Percentiles rank a stretch among this genome's conserved stretches.
These are phyloP conservation scores for Psilocybe azurescens DNA, from an alignment of 768 basidiomycete genomes.

Conservation along the genomic window DNA sequence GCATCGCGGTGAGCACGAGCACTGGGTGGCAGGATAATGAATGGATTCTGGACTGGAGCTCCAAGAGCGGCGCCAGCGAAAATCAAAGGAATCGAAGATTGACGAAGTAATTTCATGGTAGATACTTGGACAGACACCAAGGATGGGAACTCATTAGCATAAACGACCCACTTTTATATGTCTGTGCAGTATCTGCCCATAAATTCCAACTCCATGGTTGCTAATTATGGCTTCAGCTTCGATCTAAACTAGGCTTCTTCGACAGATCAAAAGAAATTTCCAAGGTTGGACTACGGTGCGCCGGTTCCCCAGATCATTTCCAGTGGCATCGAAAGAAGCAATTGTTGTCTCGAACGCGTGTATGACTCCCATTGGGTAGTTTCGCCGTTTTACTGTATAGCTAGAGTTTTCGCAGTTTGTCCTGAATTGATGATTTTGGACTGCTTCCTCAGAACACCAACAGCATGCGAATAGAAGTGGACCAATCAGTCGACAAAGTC, in stretches of 20 bases:
- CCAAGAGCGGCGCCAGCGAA: slow-evolving; percentile 30
- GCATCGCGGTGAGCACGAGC: slow-evolving; percentile 29
- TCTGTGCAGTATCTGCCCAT: slow-evolving; percentile 2
- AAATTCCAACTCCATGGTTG: slow-evolving; percentile 5
- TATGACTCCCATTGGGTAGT: slow-evolving; percentile 15
- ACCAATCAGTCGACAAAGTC: slow-evolving; percentile 4
- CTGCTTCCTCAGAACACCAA: too few relatives aligned
- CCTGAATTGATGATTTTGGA: too few relatives aligned
- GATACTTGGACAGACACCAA: slow-evolving; percentile 6
- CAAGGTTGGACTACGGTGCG: slow-evolving; percentile 1
- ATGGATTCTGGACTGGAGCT: slow-evolving; percentile 32
- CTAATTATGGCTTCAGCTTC: slow-evolving; percentile 8
- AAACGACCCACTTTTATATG: slow-evolving; percentile 18
- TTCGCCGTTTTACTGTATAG: neutral
- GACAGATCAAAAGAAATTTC: slow-evolving; percentile 6
- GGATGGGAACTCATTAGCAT: slow-evolving; percentile 3
- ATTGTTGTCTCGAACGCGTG: slow-evolving; percentile 13
- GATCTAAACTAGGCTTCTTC: slow-evolving; percentile 18
- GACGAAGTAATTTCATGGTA: slow-evolving; percentile 20
- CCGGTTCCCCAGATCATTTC: slow-evolving; percentile 1
- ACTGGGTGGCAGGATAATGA: slow-evolving; percentile 32
- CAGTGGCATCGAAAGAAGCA: slow-evolving; percentile 13
- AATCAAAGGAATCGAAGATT: slow-evolving; percentile 25
- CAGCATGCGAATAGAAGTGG: slow-evolving; percentile 7
- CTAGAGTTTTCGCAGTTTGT: too few relatives aligned